Percentiles rank a stretch among this genome's conserved stretches.
Conservation (phyloP, 2,329 filamentous ascomycete species). For the Arachnomyces sp. region DNA sequence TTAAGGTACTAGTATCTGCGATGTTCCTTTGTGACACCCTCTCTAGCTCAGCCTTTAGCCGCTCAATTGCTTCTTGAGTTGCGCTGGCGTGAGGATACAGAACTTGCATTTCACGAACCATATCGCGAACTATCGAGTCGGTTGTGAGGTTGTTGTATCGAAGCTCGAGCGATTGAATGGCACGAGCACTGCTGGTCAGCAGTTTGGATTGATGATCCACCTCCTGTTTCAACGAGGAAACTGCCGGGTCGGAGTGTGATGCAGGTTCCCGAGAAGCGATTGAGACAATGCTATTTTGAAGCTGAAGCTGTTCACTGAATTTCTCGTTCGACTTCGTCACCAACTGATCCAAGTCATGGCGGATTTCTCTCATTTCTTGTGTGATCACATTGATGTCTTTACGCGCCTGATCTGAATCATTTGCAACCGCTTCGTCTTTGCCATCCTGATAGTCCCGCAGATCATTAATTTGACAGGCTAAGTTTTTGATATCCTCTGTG, state of each 20-base stretch:
- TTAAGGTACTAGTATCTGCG: slow-evolving; percentile 1
- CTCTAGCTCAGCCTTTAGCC: slow-evolving; percentile 12
- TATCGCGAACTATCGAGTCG: slow-evolving; percentile 27
- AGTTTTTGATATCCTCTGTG: not conserved
- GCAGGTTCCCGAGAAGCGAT: too few relatives aligned
- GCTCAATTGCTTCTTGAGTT: slow-evolving; percentile 15
- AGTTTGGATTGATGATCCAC: slow-evolving; percentile 10
- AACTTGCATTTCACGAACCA: slow-evolving; percentile 27
- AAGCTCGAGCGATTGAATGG: slow-evolving; percentile 34
- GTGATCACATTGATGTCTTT: too few relatives aligned
- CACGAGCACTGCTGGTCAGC: slow-evolving; percentile 16
- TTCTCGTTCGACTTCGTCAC: too few relatives aligned
- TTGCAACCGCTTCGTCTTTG: slow-evolving; percentile 5
- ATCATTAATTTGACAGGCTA: slow-evolving; percentile 1
- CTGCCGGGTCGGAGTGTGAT: not conserved
- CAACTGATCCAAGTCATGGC: too few relatives aligned
- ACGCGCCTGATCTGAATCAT: slow-evolving; percentile 1
- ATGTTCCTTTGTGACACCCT: slow-evolving; percentile 3
- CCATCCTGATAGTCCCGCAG: slow-evolving; percentile 1
- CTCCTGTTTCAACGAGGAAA: slow-evolving; percentile 5
- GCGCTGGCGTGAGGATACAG: slow-evolving; percentile 27
- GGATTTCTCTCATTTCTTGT: not conserved
- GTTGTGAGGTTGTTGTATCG: slow-evolving; percentile 46
- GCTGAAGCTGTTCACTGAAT: too few relatives aligned
- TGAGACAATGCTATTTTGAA: too few relatives aligned